These are phyloP conservation scores for Crithidia expoeki DNA, from an alignment of 208 protist genomes.

Conservation along the genomic window DNA sequence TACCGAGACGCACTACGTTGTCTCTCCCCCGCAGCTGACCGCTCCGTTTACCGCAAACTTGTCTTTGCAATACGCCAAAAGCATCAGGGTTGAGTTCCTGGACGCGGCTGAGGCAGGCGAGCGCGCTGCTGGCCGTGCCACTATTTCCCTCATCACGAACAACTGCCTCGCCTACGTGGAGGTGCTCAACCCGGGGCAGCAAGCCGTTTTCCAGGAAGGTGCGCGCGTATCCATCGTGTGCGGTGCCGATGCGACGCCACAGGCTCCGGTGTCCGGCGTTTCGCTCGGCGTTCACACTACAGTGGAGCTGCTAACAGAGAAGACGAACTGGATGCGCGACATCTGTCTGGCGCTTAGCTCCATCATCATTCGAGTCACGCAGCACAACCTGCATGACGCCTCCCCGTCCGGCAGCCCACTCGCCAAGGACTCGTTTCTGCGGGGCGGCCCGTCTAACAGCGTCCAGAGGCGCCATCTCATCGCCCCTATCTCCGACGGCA, in stretches of 20 bases:
- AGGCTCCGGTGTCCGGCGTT: conserved; percentile 23
- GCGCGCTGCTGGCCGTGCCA: conserved; percentile 4
- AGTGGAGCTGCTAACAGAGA: conserved; percentile 54
- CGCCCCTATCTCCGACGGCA: conserved; percentile 3
- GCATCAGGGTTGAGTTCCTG: conserved; percentile 51
- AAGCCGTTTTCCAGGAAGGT: conserved; percentile 20
- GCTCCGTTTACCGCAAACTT: conserved; percentile 44
- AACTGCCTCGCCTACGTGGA: conserved; percentile 24
- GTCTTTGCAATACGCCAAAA: conserved; percentile 64
- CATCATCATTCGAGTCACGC: conserved; percentile 56
- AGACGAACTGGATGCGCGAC: conserved; percentile 74
- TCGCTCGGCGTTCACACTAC: conserved; percentile 38
- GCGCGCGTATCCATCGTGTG: conserved; percentile 28
- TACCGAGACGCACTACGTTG: conserved; percentile 65
- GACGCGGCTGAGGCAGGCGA: conserved; percentile 20
- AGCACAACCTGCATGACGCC: conserved; percentile 37
- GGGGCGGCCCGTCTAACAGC: conserved; percentile 25
- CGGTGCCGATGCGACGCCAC: conserved; percentile 17
- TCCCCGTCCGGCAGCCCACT: conserved; percentile 20
- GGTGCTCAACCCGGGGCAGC: conserved; percentile 23
- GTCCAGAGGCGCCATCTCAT: conserved; percentile 30
- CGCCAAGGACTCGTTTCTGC: conserved; percentile 27
- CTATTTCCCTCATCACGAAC: conserved; percentile 42
- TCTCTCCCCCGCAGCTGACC: conserved; percentile 43
- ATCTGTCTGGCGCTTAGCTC: conserved; percentile 70